Conservation (phyloP, 768 basidiomycete genomes). For the Punctularia strigosozonata region DNA sequence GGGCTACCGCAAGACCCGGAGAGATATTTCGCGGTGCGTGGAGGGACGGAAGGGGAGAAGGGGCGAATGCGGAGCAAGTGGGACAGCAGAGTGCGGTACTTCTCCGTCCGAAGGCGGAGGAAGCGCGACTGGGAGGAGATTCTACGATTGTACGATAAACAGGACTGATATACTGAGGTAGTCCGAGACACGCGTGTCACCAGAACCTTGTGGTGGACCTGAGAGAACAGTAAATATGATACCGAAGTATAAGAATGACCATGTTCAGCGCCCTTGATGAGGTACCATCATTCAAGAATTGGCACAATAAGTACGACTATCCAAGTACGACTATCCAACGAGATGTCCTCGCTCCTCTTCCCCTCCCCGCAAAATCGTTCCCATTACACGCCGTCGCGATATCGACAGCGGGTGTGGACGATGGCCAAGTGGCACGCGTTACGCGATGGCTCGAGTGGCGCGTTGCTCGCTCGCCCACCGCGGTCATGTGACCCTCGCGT, state of each 20-base stretch:
- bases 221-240: neutral
- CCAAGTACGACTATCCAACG: no score
- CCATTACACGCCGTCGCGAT: no score
- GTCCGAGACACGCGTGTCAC: slow-evolving; percentile 15
- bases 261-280: no score
- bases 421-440: no score
- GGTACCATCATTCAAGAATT: no score
- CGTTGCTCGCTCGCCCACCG: no score
- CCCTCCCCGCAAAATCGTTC: no score
- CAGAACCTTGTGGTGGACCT: neutral
- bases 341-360: no score
- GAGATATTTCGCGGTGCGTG: slow-evolving; percentile 41
- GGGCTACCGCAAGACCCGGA: slow-evolving; percentile 65
- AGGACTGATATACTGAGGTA: slow-evolving; percentile 74
- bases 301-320: no score
- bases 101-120: slow-evolving; percentile 64
- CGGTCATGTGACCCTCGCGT: no score
- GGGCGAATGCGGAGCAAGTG: slow-evolving; percentile 55
- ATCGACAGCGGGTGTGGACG: no score
- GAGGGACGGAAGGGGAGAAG: slow-evolving; percentile 60
- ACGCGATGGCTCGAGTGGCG: no score
- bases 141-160: slow-evolving; percentile 66
- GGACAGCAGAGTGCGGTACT: slow-evolving; percentile 67
- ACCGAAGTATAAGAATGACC: neutral
- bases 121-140: slow-evolving; percentile 91